Conservation (phyloP, 2,329 filamentous ascomycete species). For the Colletotrichum horii region DNA sequence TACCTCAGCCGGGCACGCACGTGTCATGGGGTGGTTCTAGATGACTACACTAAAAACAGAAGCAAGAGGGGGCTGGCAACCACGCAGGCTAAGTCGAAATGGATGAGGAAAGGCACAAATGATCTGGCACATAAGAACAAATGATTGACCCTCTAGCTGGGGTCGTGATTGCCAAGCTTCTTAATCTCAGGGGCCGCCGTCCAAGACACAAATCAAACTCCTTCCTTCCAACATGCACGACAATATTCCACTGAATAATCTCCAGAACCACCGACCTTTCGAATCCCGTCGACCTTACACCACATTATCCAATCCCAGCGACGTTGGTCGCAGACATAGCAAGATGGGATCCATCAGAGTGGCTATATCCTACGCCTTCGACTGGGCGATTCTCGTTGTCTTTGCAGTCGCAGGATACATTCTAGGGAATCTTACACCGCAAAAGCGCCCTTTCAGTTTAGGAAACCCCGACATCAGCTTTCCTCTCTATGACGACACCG, state of each 20-base stretch:
- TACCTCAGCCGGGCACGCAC: background rate
- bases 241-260: background rate
- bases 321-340: background rate
- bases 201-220: background rate
- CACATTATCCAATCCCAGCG: background rate
- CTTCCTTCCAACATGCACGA: background rate
- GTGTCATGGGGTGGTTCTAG: background rate
- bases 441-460: slow-evolving; percentile 66
- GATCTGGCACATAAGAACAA: background rate
- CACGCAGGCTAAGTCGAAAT: background rate
- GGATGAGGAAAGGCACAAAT: background rate
- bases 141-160: background rate
- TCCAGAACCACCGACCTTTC: background rate
- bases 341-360: background rate
- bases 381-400: slow-evolving; percentile 46
- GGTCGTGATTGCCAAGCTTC: background rate
- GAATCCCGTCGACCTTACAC: background rate
- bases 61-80: background rate
- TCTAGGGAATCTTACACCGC: slow-evolving; percentile 58
- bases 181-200: background rate
- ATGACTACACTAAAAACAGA: background rate
- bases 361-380: slow-evolving; percentile 66
- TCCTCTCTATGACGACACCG: slow-evolving; percentile 69
- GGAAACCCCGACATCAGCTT: slow-evolving; percentile 70
- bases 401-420: slow-evolving; percentile 56